Percentiles rank a stretch among this genome's conserved stretches.
These are phyloP conservation scores for Elsinoe fawcettii DNA, from an alignment of 2,329 filamentous ascomycete species.

Conservation along the genomic window DNA sequence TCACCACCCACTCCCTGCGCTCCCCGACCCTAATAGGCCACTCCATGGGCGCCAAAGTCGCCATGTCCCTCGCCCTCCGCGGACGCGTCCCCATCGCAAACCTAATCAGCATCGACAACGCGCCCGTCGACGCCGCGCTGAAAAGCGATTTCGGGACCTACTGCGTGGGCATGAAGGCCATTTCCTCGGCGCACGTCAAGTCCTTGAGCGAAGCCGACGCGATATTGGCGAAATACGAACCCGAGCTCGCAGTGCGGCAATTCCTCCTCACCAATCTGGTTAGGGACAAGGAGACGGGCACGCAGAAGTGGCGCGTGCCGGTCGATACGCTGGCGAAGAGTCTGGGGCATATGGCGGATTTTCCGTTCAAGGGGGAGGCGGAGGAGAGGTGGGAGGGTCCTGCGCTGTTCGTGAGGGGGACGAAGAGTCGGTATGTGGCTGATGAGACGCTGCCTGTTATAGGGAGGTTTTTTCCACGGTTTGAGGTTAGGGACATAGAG, in stretches of 20 bases:
- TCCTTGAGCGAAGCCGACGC: conserved; percentile 71
- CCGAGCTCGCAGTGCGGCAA: conserved; percentile 69
- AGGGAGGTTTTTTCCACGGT: conserved; percentile 73
- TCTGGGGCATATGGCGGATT: conserved; percentile 73
- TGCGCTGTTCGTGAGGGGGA: conserved; percentile 72
- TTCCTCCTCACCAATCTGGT: conserved; percentile 85
- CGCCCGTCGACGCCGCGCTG: conserved; percentile 72
- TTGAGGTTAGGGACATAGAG: conserved; percentile 65
- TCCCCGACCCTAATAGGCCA: conserved; percentile 78
- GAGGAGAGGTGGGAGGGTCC: conserved; percentile 63
- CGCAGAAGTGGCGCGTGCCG: conserved; percentile 70
- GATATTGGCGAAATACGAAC: conserved; percentile 68
- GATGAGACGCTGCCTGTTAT: conserved; percentile 74
- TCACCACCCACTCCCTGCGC: conserved; percentile 60
- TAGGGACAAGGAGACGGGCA: conserved; percentile 44
- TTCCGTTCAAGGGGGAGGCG: conserved; percentile 73
- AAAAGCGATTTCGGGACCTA: conserved; percentile 70
- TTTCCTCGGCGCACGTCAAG: conserved; percentile 61
- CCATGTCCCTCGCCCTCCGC: conserved; percentile 75
- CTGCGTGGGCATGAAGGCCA: conserved; percentile 72
- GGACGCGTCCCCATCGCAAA: conserved; percentile 59
- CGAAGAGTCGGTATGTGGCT: conserved; percentile 67
- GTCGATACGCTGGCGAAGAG: conserved; percentile 60
- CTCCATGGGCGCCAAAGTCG: conserved; percentile 93
- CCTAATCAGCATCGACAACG: conserved; percentile 83